These are phyloP conservation scores for Volvariella surrecta DNA, from an alignment of 1,284 basidiomycete species.

Conservation along the genomic window DNA sequence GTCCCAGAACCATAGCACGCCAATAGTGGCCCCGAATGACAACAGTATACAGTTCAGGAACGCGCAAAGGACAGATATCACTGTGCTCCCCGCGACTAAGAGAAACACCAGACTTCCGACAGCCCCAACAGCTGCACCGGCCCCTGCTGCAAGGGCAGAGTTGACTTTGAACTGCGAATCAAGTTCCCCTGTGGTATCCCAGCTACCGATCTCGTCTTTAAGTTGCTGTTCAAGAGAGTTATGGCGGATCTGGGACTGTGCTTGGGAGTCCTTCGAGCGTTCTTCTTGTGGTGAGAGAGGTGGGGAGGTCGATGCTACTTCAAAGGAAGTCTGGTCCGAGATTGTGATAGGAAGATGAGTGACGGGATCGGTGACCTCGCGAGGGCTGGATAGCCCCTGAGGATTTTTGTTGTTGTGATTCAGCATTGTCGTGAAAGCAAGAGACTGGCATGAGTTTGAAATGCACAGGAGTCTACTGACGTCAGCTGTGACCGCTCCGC, in stretches of 20 bases:
- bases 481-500: too few relatives aligned
- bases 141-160: conserved; percentile 20
- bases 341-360: conserved; percentile 27
- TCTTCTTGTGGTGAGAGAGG: conserved; percentile 14
- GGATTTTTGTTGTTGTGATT: too few relatives aligned
- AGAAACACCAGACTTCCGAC: conserved; percentile 19
- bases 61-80: conserved; percentile 11
- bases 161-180: conserved; percentile 20
- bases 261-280: conserved; percentile 10
- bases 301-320: conserved; percentile 28
- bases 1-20: neutral
- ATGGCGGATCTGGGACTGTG: conserved; percentile 15
- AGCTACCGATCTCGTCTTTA: conserved; percentile 21
- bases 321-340: conserved; percentile 24
- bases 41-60: conserved; percentile 13
- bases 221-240: conserved; percentile 18
- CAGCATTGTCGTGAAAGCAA: too few relatives aligned
- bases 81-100: conserved; percentile 12
- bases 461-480: too few relatives aligned
- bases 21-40: conserved; percentile 13
- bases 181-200: conserved; percentile 21
- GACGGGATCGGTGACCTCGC: conserved; percentile 29
- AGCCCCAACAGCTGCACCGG: conserved; percentile 20
- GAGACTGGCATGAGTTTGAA: too few relatives aligned
- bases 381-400: conserved; percentile 1